These are phyloP conservation scores for Entophlyctis helioformis DNA, from an alignment of 192 early-diverging fungal species.

Conservation along the genomic window DNA sequence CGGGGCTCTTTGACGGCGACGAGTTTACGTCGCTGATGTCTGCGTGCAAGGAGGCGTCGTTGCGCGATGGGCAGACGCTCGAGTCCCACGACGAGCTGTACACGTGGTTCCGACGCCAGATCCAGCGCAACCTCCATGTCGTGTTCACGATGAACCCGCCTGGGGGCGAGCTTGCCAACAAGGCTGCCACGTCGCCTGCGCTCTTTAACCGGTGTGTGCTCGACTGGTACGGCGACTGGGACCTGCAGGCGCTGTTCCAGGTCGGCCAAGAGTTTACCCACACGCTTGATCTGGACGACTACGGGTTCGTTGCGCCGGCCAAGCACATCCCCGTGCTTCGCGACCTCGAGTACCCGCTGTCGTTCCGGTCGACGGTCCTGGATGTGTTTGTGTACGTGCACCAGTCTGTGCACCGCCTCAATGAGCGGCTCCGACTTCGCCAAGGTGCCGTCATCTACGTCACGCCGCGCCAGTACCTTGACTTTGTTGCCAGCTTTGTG, in stretches of 20 bases:
- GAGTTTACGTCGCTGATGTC: slow-evolving; percentile 92
- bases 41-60: slow-evolving; percentile 84
- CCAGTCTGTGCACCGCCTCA: slow-evolving; percentile 77
- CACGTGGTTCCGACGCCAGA: slow-evolving; percentile 95
- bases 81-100: slow-evolving; percentile 93
- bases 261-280: slow-evolving; percentile 94
- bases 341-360: slow-evolving; percentile 53
- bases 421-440: slow-evolving; percentile 67
- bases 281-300: slow-evolving; percentile 73
- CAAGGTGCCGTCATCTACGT: slow-evolving; percentile 74
- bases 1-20: slow-evolving; percentile 98
- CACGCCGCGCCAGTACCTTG: slow-evolving; percentile 96
- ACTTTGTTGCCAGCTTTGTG: slow-evolving; percentile 91
- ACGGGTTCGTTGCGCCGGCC: slow-evolving; percentile 50
- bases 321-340: slow-evolving; percentile 67
- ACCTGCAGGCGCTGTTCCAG: slow-evolving; percentile 94
- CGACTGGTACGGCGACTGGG: slow-evolving; percentile 99
- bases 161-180: slow-evolving; percentile 73
- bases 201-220: slow-evolving; percentile 99
- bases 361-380: slow-evolving; percentile 74
- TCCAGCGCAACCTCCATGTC: slow-evolving; percentile 93
- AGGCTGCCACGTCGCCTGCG: slow-evolving; percentile 95
- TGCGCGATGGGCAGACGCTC: slow-evolving; percentile 83
- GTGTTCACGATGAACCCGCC: slow-evolving; percentile 99
- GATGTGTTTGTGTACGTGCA: slow-evolving; percentile 92